Base-by-base conservation (phyloP, 495 filamentous ascomycete genomes). In the Hypoxylon rickii region DNA sequence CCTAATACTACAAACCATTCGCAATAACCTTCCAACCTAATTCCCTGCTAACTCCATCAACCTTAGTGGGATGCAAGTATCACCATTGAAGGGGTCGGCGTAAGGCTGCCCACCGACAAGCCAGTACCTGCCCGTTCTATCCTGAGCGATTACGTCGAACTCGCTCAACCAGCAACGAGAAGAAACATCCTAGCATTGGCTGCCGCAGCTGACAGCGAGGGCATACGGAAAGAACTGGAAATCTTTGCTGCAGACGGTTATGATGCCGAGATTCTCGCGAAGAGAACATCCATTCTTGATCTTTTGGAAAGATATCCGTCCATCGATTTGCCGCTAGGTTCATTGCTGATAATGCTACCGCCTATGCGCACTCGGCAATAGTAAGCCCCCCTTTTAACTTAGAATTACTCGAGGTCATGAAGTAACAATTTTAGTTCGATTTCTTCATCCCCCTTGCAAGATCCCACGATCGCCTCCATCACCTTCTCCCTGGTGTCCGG, bases 291-390 rank as follows among this genome's bases (percentile, higher is more conserved):
- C 18, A 70, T 82, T 6, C 70, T 89, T 1, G 85, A 87, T 48
- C 64, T 89, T 2, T 74, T 88, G 54, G 78, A 83, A 19, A 65
- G 71, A n/a, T 77, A 81, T 45, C 67, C 73, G 1, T 61, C 60
- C 0, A 50, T 61, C 33, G 41, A 51, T n/a, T 58, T 88, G 0
- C 58, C 82, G 0, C 72, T 89, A 29, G 76, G 72, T 15, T 69
- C 73, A 8, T 90, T 82, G 66, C 77, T 89, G 56, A 53, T 75
- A 39, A 82, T 87, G 75, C 79, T 88, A 0, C 78, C 82, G 0
- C 84, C 84, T 0, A 82, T 90, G 74, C 78, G 80, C 3, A 73
- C 81, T 8, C 83, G 87, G 10, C 83, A 87, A 66, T 90, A 89
- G 55, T 59, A 48, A 38, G 55, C 37, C 11, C 15, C 8, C 26